Percentiles rank a stretch among this genome's conserved stretches.
phyloP scores from a whole-genome alignment of 495 filamentous ascomycete genomes.

The Penicillium verhagenii region DNA sequence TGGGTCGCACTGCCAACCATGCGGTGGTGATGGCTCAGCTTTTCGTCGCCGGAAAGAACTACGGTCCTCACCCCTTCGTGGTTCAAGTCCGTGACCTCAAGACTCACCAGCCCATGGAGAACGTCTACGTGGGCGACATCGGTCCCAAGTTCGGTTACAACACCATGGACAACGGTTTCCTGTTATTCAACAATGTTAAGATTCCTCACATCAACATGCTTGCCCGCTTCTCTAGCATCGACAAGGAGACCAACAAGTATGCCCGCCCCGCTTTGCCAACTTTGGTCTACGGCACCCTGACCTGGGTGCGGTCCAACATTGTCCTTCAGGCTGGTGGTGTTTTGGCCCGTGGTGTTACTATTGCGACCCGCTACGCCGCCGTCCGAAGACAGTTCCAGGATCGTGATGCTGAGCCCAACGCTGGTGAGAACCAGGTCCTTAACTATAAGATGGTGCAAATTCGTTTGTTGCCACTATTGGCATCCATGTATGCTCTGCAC shows the following conservation, averaged over 20 bases:
- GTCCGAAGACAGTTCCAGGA: conserved; percentile 72
- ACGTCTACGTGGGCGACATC: conserved; percentile 70
- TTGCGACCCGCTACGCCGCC: conserved; percentile 67
- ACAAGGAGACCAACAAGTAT: conserved; percentile 61
- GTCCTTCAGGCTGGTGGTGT: conserved; percentile 64
- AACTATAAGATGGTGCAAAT: conserved; percentile 79
- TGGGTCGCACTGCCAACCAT: conserved; percentile 71
- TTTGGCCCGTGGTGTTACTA: conserved; percentile 72
- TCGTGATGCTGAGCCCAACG: conserved; percentile 54
- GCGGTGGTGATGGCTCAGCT: conserved; percentile 75
- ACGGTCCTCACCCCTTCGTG: conserved; percentile 74
- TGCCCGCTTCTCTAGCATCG: conserved; percentile 60
- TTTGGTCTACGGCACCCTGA: conserved; percentile 69
- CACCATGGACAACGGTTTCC: conserved; percentile 75
- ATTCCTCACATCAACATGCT: conserved; percentile 70
- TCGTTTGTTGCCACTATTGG: conserved; percentile 64
- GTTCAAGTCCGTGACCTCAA: conserved; percentile 69
- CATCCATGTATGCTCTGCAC: conserved; percentile 72
- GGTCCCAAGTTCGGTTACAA: conserved; percentile 73
- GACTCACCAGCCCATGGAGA: conserved; percentile 68
- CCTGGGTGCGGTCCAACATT: conserved; percentile 69
- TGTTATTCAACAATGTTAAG: conserved; percentile 69
- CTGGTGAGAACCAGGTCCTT: conserved; percentile 66
- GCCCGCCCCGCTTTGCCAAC: conserved; percentile 60
- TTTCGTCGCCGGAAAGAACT: conserved; percentile 58